These are phyloP conservation scores for Phlebiopsis gigantea DNA, from an alignment of 768 basidiomycete species.

Conservation along the genomic window DNA sequence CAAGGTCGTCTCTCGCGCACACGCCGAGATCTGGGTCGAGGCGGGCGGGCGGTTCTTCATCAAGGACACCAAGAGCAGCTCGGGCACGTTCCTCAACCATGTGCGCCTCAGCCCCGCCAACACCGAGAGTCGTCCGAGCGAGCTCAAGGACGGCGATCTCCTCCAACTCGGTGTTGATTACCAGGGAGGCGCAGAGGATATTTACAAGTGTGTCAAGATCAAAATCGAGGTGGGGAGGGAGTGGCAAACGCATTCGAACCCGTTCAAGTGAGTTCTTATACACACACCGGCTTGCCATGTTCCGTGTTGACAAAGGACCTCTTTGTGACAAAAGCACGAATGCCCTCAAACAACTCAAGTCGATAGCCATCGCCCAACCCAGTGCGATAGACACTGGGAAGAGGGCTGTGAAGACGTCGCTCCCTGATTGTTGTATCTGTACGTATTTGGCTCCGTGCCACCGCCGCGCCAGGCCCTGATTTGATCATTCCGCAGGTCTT, in stretches of 20 bases:
- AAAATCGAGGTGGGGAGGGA: slow-evolving; percentile 84
- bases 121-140: slow-evolving; percentile 69
- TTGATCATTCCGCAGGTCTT: slow-evolving; percentile 34
- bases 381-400: slow-evolving; percentile 15
- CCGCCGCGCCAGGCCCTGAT: slow-evolving; percentile 1
- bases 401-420: slow-evolving; percentile 31
- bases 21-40: slow-evolving; percentile 92
- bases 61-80: slow-evolving; percentile 82
- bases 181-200: slow-evolving; percentile 95
- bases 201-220: slow-evolving; percentile 97
- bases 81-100: slow-evolving; percentile 95
- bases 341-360: slow-evolving; percentile 76
- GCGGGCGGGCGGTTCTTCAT: slow-evolving; percentile 71
- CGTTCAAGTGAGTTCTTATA: slow-evolving; percentile 69
- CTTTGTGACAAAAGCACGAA: slow-evolving; percentile 42
- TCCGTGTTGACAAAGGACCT: not conserved
- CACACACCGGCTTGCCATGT: not conserved
- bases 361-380: slow-evolving; percentile 44
- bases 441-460: slow-evolving; percentile 24
- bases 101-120: slow-evolving; percentile 82
- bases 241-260: slow-evolving; percentile 86
- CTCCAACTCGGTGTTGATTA: slow-evolving; percentile 96
- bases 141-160: slow-evolving; percentile 89
- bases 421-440: slow-evolving; percentile 95
- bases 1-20: slow-evolving; percentile 91